Conservation (phyloP, 805 yeast genomes). For the Kregervanrija delftensis region DNA sequence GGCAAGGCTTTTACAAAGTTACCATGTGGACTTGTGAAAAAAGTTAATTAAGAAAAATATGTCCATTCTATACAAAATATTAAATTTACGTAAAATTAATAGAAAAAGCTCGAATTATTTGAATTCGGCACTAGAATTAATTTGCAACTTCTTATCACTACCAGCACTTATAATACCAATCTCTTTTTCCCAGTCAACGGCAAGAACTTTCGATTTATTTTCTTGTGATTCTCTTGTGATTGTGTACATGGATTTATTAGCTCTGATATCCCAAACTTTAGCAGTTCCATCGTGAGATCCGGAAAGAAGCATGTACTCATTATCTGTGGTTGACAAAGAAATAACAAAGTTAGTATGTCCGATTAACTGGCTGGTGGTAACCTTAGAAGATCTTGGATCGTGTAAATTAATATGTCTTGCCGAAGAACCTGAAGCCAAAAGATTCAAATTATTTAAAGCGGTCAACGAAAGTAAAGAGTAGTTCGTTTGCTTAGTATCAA, state of each 20-base stretch:
- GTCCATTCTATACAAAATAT: not conserved
- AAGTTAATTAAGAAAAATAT: not conserved
- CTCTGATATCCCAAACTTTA: slow-evolving; percentile 92
- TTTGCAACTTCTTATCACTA: slow-evolving; percentile 86
- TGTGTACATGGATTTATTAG: slow-evolving; percentile 74
- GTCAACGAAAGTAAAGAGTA: slow-evolving; percentile 74
- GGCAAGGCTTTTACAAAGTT: slow-evolving; percentile 76
- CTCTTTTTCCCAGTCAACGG: slow-evolving; percentile 74
- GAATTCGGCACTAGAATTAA: slow-evolving; percentile 39
- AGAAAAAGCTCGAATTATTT: slow-evolving; percentile 8
- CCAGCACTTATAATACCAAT: slow-evolving; percentile 92
- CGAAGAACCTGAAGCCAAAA: slow-evolving; percentile 89
- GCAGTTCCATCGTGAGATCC: slow-evolving; percentile 95
- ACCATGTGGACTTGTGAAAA: slow-evolving; percentile 42
- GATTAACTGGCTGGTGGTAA: slow-evolving; percentile 61
- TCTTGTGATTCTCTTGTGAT: slow-evolving; percentile 63
- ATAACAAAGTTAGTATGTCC: slow-evolving; percentile 94
- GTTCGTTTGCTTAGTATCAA: slow-evolving; percentile 83
- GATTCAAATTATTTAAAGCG: slow-evolving; percentile 57
- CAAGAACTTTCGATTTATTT: slow-evolving; percentile 64
- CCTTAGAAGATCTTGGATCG: slow-evolving; percentile 77
- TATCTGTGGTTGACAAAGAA: slow-evolving; percentile 66
- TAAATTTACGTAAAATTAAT: not conserved
- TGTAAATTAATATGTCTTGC: slow-evolving; percentile 95
- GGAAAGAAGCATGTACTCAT: slow-evolving; percentile 76